These are phyloP conservation scores for Thraustochytrium sp. DNA, from an alignment of 352 stramenopile genomes.

Conservation along the genomic window DNA sequence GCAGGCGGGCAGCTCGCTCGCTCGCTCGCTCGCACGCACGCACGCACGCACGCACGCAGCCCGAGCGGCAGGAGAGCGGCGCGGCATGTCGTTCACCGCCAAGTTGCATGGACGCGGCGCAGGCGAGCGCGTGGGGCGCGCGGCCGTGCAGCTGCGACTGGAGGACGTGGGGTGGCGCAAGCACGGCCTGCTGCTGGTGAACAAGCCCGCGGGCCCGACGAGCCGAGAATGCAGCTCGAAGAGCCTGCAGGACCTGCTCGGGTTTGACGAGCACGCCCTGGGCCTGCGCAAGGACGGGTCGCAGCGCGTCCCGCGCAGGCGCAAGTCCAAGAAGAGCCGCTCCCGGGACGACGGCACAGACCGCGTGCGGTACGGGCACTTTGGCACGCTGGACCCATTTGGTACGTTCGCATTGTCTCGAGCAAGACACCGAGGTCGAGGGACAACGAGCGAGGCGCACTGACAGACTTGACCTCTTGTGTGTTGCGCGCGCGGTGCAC, in stretches of 20 bases:
- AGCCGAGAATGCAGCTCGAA: neutral
- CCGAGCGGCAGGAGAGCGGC: no score
- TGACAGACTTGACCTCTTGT: no score
- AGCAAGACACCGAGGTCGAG: neutral
- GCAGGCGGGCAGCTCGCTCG: neutral
- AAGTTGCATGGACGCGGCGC: no score
- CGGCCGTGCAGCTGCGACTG: no score
- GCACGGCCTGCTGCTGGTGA: neutral
- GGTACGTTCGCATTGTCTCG: neutral
- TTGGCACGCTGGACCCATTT: conserved; percentile 34
- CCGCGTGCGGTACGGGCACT: neutral
- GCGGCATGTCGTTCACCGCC: no score
- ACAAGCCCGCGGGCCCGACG: neutral
- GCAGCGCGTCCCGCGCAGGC: neutral
- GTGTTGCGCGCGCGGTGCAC: no score
- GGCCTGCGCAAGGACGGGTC: neutral
- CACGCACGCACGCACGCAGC: no score
- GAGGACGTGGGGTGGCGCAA: neutral
- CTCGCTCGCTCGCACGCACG: neutral
- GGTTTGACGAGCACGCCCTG: neutral
- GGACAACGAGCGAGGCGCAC: no score
- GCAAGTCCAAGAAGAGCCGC: neutral
- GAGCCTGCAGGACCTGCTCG: neutral
- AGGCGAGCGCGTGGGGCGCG: no score
- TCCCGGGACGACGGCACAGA: neutral